A percentile compares a stretch with the other conserved stretches of the same genome.
phyloP scores from a whole-genome alignment of 768 basidiomycete species.

The Rhodosporidiobolus odoratus region DNA sequence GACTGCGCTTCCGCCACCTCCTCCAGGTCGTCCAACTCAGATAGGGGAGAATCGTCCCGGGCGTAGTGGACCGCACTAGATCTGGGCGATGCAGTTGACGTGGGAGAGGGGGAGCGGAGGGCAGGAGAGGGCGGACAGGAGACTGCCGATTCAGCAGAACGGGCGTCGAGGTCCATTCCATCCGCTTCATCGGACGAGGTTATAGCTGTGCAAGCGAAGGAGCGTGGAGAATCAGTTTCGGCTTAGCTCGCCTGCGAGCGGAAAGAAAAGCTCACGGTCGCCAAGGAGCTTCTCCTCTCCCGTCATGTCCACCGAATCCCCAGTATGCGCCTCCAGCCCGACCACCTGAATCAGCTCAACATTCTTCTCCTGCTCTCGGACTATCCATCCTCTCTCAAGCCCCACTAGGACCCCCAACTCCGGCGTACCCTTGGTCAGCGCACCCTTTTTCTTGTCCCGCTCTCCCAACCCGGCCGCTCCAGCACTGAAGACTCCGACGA shows the following conservation, averaged over 20 bases:
- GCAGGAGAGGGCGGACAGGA: too few species aligned
- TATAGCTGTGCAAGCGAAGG: too few species aligned
- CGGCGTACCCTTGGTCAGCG: not conserved
- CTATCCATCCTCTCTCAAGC: slow-evolving; percentile 36
- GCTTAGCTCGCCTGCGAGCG: too few species aligned
- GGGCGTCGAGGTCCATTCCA: too few species aligned
- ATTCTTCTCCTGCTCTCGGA: not conserved
- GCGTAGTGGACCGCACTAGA: not conserved
- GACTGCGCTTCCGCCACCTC: not conserved
- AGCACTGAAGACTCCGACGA: not conserved
- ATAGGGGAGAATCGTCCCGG: slow-evolving; percentile 5
- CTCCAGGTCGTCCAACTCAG: slow-evolving; percentile 5
- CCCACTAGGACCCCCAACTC: slow-evolving; percentile 31
- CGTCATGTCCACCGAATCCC: not conserved
- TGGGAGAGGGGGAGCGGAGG: not conserved
- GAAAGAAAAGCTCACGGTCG: too few species aligned
- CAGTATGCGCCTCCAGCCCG: not conserved
- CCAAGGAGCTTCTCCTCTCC: not conserved
- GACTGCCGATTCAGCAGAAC: too few species aligned
- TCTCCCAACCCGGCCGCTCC: slow-evolving; percentile 3
- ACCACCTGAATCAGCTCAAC: slow-evolving; percentile 5
- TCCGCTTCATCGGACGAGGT: not conserved
- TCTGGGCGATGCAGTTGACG: not conserved
- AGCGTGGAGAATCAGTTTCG: too few species aligned
- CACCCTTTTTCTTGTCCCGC: not conserved